These are phyloP conservation scores for Paecilomyces niveus DNA, from an alignment of 2,329 filamentous ascomycete genomes.

Conservation along the genomic window DNA sequence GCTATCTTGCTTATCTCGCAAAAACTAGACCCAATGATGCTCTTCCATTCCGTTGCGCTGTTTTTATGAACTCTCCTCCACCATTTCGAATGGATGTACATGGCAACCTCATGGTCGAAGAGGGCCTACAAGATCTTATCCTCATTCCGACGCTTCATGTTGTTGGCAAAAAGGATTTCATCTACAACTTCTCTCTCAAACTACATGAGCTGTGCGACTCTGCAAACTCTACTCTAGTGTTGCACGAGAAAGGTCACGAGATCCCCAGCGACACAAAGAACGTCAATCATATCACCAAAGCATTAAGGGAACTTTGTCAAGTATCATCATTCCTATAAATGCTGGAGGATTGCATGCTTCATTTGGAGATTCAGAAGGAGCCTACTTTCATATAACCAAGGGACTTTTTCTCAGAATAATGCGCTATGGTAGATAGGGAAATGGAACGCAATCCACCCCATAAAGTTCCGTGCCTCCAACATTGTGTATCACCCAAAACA, in stretches of 20 bases:
- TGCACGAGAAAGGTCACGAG: slow-evolving; percentile 21
- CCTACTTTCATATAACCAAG: no score
- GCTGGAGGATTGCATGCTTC: no score
- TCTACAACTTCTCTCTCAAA: slow-evolving; percentile 17
- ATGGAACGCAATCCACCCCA: no score
- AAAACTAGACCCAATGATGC: slow-evolving; percentile 13
- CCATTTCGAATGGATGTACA: slow-evolving; percentile 21
- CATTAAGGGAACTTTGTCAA: not conserved
- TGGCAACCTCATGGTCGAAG: slow-evolving; percentile 12
- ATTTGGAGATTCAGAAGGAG: no score
- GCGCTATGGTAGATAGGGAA: no score
- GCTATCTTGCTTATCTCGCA: slow-evolving; percentile 21
- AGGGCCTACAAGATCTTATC: slow-evolving; percentile 18
- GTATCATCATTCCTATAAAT: not conserved
- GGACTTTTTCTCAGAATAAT: no score
- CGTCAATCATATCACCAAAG: slow-evolving; percentile 3
- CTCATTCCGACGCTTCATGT: slow-evolving; percentile 19
- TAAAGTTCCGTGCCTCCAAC: no score
- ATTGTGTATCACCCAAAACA: no score
- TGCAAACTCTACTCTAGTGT: slow-evolving; percentile 12
- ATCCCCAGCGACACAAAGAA: slow-evolving; percentile 18
- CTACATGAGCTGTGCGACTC: slow-evolving; percentile 17
- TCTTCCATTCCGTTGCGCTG: slow-evolving; percentile 23
- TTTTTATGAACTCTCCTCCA: slow-evolving; percentile 25
- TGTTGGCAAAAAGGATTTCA: slow-evolving; percentile 16